Percentiles rank a stretch among this genome's conserved stretches.
phyloP scores from a whole-genome alignment of 2,329 filamentous ascomycete genomes.

The Pseudopithomyces maydicus region DNA sequence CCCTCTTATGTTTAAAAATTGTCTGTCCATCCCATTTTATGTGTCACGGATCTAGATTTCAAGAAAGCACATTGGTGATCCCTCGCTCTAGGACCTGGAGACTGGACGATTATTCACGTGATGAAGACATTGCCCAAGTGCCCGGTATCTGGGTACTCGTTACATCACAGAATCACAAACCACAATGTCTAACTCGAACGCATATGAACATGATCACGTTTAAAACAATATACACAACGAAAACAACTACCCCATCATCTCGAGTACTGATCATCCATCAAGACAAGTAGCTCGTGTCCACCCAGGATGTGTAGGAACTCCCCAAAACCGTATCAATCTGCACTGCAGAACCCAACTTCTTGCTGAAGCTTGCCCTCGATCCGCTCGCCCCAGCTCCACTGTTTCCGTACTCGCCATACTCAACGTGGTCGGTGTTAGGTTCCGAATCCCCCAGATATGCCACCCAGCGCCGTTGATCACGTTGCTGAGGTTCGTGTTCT shows the following conservation, averaged over 20 bases:
- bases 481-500: slow-evolving; percentile 56
- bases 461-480: slow-evolving; percentile 67
- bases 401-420: slow-evolving; percentile 65
- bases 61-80: too few relatives aligned
- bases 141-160: too few relatives aligned
- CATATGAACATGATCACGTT: neutral
- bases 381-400: slow-evolving; percentile 61
- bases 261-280: neutral
- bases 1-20: too few relatives aligned
- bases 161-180: too few relatives aligned
- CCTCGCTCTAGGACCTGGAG: too few relatives aligned
- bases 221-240: neutral
- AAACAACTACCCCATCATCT: neutral
- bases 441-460: slow-evolving; percentile 58
- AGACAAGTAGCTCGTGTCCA: slow-evolving; percentile 35
- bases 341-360: slow-evolving; percentile 47
- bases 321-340: slow-evolving; percentile 54
- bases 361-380: slow-evolving; percentile 57
- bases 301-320: slow-evolving; percentile 34
- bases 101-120: too few relatives aligned
- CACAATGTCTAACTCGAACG: too few relatives aligned
- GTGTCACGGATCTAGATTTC: too few relatives aligned
- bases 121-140: too few relatives aligned
- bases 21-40: too few relatives aligned
- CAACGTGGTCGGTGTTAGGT: slow-evolving; percentile 57